Conservation (phyloP, 345 rosid genomes). For the Populus euphratica region DNA sequence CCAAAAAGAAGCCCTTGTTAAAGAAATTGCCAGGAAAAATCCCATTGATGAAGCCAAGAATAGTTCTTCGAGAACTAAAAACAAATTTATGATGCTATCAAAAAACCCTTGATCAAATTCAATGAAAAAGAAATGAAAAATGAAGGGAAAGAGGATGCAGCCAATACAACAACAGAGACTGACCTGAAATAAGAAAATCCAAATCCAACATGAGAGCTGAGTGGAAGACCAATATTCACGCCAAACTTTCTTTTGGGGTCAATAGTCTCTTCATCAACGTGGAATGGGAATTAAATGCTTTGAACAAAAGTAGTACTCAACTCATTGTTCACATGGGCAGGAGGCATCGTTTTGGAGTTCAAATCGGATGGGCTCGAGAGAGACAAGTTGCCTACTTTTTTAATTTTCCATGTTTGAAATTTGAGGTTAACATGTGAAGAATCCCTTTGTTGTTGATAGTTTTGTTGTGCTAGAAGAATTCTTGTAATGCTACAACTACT, state of each 20-base stretch:
- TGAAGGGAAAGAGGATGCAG: background rate
- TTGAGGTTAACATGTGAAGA: background rate
- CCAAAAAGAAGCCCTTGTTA: background rate
- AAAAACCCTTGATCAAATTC: background rate
- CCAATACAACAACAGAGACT: background rate
- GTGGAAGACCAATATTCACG: background rate
- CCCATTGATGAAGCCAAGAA: conserved; percentile 1
- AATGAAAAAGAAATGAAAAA: too few relatives aligned
- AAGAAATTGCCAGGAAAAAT: background rate
- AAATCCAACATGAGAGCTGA: background rate
- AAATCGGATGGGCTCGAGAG: background rate
- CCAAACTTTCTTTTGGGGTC: background rate
- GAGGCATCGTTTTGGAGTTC: background rate
- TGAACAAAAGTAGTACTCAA: background rate
- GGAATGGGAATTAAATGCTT: background rate
- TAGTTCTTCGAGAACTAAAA: background rate
- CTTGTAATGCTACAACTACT: background rate
- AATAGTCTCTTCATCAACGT: background rate
- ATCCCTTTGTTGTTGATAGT: background rate
- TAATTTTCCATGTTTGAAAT: background rate
- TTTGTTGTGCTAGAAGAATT: background rate
- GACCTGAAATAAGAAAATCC: background rate
- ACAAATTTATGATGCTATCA: background rate
- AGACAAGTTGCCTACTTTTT: background rate
- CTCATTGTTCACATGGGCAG: background rate